Conservation (phyloP, 2,329 filamentous ascomycete genomes). For the Cladobotryum protrusum region DNA sequence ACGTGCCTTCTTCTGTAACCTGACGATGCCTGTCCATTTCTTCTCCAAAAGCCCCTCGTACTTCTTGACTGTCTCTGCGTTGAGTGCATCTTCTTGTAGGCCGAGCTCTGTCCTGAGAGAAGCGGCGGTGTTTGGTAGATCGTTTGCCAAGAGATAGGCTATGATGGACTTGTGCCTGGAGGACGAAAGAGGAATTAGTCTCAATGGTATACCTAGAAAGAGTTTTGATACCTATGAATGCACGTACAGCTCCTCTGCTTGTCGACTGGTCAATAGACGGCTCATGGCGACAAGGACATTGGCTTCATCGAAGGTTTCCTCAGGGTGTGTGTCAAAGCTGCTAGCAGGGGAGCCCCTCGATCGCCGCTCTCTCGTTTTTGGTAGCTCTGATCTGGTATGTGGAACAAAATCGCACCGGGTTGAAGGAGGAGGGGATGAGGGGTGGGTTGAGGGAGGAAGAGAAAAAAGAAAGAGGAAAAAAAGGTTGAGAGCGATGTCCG, state of each 20-base stretch:
- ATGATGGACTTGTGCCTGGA: constrained; percentile 85
- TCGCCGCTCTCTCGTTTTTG: no score
- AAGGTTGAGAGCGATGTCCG: not conserved
- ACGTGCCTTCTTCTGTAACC: constrained; percentile 81
- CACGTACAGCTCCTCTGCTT: not conserved
- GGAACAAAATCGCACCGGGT: not conserved
- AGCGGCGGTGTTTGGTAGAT: constrained; percentile 62
- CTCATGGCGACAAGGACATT: not conserved
- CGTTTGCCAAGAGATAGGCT: constrained; percentile 73
- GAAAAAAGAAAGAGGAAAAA: not conserved
- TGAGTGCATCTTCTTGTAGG: constrained; percentile 64
- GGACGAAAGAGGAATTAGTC: not conserved
- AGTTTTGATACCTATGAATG: not conserved
- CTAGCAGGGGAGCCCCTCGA: no score
- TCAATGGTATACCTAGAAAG: not conserved
- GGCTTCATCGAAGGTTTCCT: not conserved
- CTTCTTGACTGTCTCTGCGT: constrained; percentile 79
- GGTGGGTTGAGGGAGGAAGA: not conserved
- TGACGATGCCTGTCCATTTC: constrained; percentile 96
- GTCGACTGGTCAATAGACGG: not conserved
- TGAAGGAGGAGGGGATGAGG: not conserved
- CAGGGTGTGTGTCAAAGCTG: no score
- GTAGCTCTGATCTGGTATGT: no score
- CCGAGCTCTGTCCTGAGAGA: constrained; percentile 72
- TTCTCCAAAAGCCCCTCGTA: constrained; percentile 93